A percentile compares a stretch with the other conserved stretches of the same genome.
phyloP scores from a whole-genome alignment of 164 flowering plant genomes.

The Berberis vulgaris region DNA sequence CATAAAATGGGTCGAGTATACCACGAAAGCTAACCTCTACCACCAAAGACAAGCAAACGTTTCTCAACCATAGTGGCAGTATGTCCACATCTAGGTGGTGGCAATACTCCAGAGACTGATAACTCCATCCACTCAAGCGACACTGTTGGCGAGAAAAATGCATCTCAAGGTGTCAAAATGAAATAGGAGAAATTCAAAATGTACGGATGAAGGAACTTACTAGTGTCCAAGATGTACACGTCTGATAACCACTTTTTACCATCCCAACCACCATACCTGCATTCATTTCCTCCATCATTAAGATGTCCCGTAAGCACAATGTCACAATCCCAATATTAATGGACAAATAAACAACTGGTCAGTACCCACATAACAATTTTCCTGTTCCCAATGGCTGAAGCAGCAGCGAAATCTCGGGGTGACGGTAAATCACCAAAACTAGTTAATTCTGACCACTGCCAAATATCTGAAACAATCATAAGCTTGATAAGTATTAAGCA shows the following conservation, averaged over 20 bases:
- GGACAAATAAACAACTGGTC: background rate
- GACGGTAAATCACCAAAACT: constrained; percentile 96
- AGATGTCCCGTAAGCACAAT: background rate
- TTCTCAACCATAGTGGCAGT: constrained; percentile 97
- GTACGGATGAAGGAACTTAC: constrained; percentile 32
- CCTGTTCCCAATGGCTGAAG: constrained; percentile 78
- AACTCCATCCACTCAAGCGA: constrained; percentile 96
- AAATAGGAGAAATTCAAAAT: background rate
- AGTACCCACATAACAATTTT: constrained; percentile 85
- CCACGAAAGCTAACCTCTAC: constrained; percentile 58
- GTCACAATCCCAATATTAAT: background rate
- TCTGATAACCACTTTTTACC: constrained; percentile 98
- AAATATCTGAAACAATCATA: constrained; percentile 50
- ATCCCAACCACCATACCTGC: constrained; percentile 99
- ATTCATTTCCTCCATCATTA: constrained; percentile 9
- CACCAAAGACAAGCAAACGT: constrained; percentile 86
- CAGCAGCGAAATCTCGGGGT: constrained; percentile 87
- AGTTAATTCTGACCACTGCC: constrained; percentile 98
- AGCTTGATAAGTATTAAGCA: background rate
- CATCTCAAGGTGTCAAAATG: background rate
- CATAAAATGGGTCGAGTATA: background rate
- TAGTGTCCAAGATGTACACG: constrained; percentile 91
- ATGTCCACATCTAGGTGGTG: constrained; percentile 98
- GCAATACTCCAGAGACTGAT: constrained; percentile 63
- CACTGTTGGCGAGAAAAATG: constrained; percentile 39